A percentile compares a stretch with the other conserved stretches of the same genome.
Evolutionary conservation across 2,329 filamentous ascomycete species (phyloP).

Genomic region (Neofusicoccum sp.): DNA sequence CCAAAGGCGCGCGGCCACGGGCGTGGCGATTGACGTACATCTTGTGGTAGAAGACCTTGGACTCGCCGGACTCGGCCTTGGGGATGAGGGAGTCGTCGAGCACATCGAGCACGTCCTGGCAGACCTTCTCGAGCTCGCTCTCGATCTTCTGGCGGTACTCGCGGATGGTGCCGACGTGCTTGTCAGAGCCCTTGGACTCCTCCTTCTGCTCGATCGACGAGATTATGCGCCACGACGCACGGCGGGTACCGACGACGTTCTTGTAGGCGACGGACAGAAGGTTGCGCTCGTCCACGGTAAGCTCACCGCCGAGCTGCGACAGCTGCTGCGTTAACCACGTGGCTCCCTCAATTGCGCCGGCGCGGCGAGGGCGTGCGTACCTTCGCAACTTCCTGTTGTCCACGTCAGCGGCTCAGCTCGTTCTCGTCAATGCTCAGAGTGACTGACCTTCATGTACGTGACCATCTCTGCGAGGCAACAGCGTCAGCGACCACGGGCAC

Average conservation of each 20-base stretch:
- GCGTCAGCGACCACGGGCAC: conserved; percentile 25
- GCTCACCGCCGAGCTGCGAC: conserved; percentile 58
- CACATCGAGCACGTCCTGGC: conserved; percentile 94
- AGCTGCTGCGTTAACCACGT: conserved; percentile 18
- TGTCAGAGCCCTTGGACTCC: conserved; percentile 96
- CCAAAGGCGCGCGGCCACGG: background rate
- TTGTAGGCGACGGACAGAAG: conserved; percentile 98
- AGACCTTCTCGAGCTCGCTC: conserved; percentile 94
- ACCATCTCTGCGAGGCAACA: conserved; percentile 77
- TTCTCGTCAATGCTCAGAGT: conserved; percentile 4
- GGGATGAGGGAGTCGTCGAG: conserved; percentile 93
- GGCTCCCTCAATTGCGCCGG: conserved; percentile 61
- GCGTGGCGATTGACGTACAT: conserved; percentile 63
- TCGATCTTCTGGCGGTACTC: conserved; percentile 99
- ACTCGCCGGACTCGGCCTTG: conserved; percentile 92
- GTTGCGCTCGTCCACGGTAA: conserved; percentile 90
- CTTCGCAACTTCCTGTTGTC: conserved; percentile 23
- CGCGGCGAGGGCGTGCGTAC: conserved; percentile 62
- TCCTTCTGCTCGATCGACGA: conserved; percentile 99
- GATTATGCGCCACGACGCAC: conserved; percentile 97
- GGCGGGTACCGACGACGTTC: conserved; percentile 96
- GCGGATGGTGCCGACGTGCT: conserved; percentile 89
- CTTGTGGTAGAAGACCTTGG: conserved; percentile 99
- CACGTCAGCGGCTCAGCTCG: conserved; percentile 17
- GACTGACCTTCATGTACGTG: conserved; percentile 87